Evolutionary conservation across 345 rosid genomes (phyloP).

Genomic region (Aquilaria malaccensis): DNA sequence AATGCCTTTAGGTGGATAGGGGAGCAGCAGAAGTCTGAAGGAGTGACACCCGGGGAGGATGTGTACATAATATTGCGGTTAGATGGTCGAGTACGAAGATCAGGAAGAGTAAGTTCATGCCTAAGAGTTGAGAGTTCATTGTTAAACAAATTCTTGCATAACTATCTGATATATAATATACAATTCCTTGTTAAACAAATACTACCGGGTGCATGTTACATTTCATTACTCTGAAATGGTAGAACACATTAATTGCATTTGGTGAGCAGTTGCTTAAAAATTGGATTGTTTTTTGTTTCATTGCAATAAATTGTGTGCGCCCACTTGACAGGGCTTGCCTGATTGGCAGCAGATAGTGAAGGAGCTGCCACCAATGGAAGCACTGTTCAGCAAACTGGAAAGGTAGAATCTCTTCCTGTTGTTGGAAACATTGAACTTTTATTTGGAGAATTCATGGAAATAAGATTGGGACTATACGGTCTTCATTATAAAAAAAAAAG

Average conservation of each 20-base stretch:
- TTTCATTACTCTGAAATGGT: no score
- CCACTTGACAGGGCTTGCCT: slow-evolving; percentile 67
- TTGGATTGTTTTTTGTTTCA: slow-evolving; percentile 1
- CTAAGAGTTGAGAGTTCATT: neutral
- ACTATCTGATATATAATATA: no score
- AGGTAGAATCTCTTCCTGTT: slow-evolving; percentile 29
- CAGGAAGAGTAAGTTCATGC: slow-evolving; percentile 58
- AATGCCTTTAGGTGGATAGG: slow-evolving; percentile 67
- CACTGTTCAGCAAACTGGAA: slow-evolving; percentile 81
- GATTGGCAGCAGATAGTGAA: slow-evolving; percentile 73
- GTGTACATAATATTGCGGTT: slow-evolving; percentile 82
- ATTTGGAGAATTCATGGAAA: no score
- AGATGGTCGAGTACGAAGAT: slow-evolving; percentile 96
- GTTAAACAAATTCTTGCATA: no score
- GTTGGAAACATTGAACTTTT: no score
- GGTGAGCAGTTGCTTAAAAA: no score
- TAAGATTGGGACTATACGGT: no score
- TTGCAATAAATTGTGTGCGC: no score
- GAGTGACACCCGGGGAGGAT: slow-evolving; percentile 79
- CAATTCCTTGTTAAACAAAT: no score
- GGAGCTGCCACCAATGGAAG: slow-evolving; percentile 78
- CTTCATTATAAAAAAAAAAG: no score
- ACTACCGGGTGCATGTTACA: no score
- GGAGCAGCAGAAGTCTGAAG: slow-evolving; percentile 87
- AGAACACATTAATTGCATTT: no score